Percentiles rank a stretch among this genome's conserved stretches.
Conservation (phyloP, 768 basidiomycete genomes). For the Phylloporus arenicola region DNA sequence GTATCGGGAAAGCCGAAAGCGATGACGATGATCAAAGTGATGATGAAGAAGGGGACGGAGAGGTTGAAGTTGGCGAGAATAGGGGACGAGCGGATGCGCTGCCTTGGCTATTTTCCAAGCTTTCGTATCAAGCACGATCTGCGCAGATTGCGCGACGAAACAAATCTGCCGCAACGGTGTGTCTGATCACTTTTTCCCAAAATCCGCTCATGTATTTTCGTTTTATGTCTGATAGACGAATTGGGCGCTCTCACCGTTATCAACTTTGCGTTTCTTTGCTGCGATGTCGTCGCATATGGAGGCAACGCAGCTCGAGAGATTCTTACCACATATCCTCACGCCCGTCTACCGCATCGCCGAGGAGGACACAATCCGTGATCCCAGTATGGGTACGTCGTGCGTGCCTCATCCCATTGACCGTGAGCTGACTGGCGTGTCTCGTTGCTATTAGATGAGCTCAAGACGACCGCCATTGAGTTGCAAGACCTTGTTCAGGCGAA, state of each 20-base stretch:
- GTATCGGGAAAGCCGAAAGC: slow-evolving; percentile 18
- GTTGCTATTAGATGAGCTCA: slow-evolving; percentile 65
- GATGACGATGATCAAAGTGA: not conserved
- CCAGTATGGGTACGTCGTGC: slow-evolving; percentile 61
- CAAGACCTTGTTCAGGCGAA: slow-evolving; percentile 83
- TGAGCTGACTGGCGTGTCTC: not conserved
- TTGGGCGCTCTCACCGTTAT: slow-evolving; percentile 79
- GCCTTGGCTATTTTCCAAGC: slow-evolving; percentile 90
- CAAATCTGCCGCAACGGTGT: slow-evolving; percentile 41
- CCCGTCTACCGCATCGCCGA: slow-evolving; percentile 86
- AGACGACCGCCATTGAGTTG: slow-evolving; percentile 73
- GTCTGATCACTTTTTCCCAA: slow-evolving; percentile 15
- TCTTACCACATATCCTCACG: slow-evolving; percentile 78
- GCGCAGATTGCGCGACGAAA: slow-evolving; percentile 68
- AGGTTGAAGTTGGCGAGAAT: not conserved
- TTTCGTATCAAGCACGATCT: slow-evolving; percentile 82
- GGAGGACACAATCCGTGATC: slow-evolving; percentile 77
- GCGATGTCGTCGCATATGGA: slow-evolving; percentile 80
- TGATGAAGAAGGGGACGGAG: slow-evolving; percentile 21
- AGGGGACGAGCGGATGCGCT: slow-evolving; percentile 48
- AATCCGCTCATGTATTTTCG: not conserved
- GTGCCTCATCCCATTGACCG: not conserved
- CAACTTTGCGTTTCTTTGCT: slow-evolving; percentile 88
- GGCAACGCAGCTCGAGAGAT: slow-evolving; percentile 49
- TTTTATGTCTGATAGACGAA: slow-evolving; percentile 45